phyloP scores from a whole-genome alignment of 2,329 filamentous ascomycete species.

The Penicillium freii region DNA sequence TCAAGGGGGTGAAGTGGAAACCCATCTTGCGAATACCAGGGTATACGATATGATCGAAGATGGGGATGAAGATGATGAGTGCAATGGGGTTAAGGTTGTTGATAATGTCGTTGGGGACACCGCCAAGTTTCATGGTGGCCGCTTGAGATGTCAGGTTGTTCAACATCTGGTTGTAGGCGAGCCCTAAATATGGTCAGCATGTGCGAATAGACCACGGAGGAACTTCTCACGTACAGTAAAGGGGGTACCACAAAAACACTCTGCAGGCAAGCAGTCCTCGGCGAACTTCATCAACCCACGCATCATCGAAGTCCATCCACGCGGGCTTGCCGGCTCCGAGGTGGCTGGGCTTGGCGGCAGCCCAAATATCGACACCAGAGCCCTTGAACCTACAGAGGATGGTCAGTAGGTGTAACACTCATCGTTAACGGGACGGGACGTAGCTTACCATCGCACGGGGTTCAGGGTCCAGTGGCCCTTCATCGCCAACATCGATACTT shows the following conservation, averaged over 20 bases:
- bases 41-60: conserved; percentile 55
- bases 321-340: conserved; percentile 26
- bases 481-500: conserved; percentile 59
- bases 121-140: conserved; percentile 52
- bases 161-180: conserved; percentile 55
- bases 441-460: conserved; percentile 54
- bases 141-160: conserved; percentile 58
- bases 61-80: conserved; percentile 55
- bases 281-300: conserved; percentile 75
- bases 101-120: conserved; percentile 57
- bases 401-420: not conserved
- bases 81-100: conserved; percentile 55
- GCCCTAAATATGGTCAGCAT: conserved; percentile 25
- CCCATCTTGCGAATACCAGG: conserved; percentile 48
- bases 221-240: conserved; percentile 41
- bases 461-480: conserved; percentile 64
- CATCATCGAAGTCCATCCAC: conserved; percentile 75
- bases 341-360: conserved; percentile 34
- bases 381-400: conserved; percentile 15
- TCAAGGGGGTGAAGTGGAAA: conserved; percentile 54
- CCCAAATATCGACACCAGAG: conserved; percentile 24
- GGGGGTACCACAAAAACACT: conserved; percentile 63
- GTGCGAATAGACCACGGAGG: too few species aligned
- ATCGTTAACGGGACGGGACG: not conserved
- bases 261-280: conserved; percentile 68